phyloP scores from a whole-genome alignment of 371 early-diverging fungal genomes.

The Mucor indicus region DNA sequence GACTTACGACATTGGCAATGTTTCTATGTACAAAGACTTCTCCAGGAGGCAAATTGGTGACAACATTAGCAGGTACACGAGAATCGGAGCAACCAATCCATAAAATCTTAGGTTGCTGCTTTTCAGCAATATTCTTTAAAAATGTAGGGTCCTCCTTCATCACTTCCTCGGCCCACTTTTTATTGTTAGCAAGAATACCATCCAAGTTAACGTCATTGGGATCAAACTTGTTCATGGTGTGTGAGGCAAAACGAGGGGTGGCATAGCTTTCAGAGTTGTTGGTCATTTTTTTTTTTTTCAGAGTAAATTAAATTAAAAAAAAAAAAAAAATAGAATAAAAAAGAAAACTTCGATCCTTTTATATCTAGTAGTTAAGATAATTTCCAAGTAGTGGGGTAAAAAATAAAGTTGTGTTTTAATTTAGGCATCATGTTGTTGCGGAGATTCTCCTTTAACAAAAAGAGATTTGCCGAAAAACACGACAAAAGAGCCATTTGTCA shows the following conservation, averaged over 20 bases:
- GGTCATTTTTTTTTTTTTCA: too few species aligned
- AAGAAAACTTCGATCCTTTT: too few species aligned
- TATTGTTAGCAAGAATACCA: conserved; percentile 26
- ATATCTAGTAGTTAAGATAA: too few species aligned
- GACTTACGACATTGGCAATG: conserved; percentile 87
- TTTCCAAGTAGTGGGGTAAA: too few species aligned
- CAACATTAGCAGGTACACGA: conserved; percentile 76
- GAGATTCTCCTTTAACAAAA: too few species aligned
- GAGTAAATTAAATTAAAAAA: too few species aligned
- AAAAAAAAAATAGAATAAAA: too few species aligned
- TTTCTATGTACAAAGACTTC: conserved; percentile 95
- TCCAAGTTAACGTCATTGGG: conserved; percentile 19
- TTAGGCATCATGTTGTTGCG: too few species aligned
- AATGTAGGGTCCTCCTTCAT: conserved; percentile 35
- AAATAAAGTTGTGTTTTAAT: too few species aligned
- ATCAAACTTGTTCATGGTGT: conserved; percentile 20
- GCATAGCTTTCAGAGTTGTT: not conserved
- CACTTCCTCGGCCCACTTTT: conserved; percentile 36
- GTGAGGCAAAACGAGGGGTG: not conserved
- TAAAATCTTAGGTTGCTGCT: conserved; percentile 84
- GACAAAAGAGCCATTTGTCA: too few species aligned
- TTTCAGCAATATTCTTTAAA: conserved; percentile 51
- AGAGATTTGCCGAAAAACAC: too few species aligned
- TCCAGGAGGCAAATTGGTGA: conserved; percentile 69
- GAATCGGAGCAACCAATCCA: conserved; percentile 95